phyloP scores from a whole-genome alignment of 495 filamentous ascomycete genomes.

The Talaromyces proteolyticus region DNA sequence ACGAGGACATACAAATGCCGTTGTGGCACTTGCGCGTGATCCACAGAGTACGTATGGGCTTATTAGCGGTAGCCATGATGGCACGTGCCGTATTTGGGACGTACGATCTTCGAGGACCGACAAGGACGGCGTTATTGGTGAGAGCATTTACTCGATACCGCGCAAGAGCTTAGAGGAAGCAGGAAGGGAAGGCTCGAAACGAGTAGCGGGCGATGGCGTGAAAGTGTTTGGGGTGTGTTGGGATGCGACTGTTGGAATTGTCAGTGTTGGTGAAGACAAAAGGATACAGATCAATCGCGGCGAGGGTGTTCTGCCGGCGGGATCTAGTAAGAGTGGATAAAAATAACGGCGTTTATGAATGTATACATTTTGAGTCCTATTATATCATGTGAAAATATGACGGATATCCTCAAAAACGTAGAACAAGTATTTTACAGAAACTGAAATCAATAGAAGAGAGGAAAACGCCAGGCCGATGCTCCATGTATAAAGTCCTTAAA shows the following conservation, averaged over 20 bases:
- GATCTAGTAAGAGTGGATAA: not conserved
- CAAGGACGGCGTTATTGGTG: constrained; percentile 62
- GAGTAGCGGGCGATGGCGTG: constrained; percentile 64
- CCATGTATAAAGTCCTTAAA: not conserved
- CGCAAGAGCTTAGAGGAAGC: constrained; percentile 57
- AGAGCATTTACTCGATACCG: constrained; percentile 75
- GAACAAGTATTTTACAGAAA: too few relatives aligned
- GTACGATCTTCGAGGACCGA: constrained; percentile 65
- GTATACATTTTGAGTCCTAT: not conserved
- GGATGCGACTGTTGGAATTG: constrained; percentile 79
- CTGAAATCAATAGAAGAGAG: not conserved
- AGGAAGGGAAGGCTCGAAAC: constrained; percentile 43
- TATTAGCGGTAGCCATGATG: constrained; percentile 80
- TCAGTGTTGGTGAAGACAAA: constrained; percentile 89
- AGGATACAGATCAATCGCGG: constrained; percentile 84
- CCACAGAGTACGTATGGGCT: constrained; percentile 74
- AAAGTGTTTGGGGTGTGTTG: constrained; percentile 91
- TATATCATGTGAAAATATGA: not conserved
- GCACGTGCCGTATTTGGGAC: constrained; percentile 90
- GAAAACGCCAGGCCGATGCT: not conserved
- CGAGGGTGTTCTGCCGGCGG: constrained; percentile 31
- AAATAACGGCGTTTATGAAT: not conserved
- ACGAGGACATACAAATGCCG: constrained; percentile 81
- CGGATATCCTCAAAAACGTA: not conserved
- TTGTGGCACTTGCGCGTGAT: constrained; percentile 61